Evolutionary conservation across 2,329 filamentous ascomycete species (phyloP).

Genomic region (Xylariaceae sp.): DNA sequence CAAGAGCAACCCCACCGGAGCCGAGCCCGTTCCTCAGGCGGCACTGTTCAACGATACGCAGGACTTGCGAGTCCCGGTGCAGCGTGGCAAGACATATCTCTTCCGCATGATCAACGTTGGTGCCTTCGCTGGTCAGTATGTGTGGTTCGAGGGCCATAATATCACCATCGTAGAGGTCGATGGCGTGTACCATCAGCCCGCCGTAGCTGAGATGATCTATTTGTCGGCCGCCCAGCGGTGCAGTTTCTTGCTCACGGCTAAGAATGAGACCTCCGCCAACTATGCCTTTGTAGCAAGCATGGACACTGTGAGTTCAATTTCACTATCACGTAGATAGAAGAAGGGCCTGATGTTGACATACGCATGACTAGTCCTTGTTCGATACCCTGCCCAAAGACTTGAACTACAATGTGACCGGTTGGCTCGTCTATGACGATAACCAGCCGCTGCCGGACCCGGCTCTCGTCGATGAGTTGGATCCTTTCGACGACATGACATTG

Average conservation of each 20-base stretch:
- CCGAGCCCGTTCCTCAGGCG: conserved; percentile 63
- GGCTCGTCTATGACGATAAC: conserved; percentile 53
- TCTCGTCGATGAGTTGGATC: conserved; percentile 55
- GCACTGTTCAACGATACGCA: conserved; percentile 69
- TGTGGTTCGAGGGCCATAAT: conserved; percentile 64
- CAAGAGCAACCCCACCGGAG: conserved; percentile 52
- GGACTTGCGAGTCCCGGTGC: conserved; percentile 53
- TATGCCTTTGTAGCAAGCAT: conserved; percentile 66
- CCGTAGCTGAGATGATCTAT: conserved; percentile 60
- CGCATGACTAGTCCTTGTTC: conserved; percentile 54
- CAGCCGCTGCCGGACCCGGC: conserved; percentile 46
- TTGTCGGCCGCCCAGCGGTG: conserved; percentile 64
- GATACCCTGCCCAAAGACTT: conserved; percentile 61
- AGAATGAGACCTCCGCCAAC: conserved; percentile 56
- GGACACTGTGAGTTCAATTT: conserved; percentile 51
- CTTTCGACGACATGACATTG: conserved; percentile 70
- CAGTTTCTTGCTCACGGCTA: conserved; percentile 59
- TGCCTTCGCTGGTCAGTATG: conserved; percentile 63
- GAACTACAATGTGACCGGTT: conserved; percentile 65
- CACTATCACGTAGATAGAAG: not conserved
- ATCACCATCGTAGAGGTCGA: conserved; percentile 71
- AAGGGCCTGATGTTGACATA: conserved; percentile 10
- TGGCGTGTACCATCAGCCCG: conserved; percentile 61
- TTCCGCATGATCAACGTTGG: conserved; percentile 70
- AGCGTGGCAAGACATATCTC: conserved; percentile 67